A percentile compares a stretch with the other conserved stretches of the same genome.
Evolutionary conservation across 768 basidiomycete species (phyloP).

Genomic region (Termitomyces sp.): DNA sequence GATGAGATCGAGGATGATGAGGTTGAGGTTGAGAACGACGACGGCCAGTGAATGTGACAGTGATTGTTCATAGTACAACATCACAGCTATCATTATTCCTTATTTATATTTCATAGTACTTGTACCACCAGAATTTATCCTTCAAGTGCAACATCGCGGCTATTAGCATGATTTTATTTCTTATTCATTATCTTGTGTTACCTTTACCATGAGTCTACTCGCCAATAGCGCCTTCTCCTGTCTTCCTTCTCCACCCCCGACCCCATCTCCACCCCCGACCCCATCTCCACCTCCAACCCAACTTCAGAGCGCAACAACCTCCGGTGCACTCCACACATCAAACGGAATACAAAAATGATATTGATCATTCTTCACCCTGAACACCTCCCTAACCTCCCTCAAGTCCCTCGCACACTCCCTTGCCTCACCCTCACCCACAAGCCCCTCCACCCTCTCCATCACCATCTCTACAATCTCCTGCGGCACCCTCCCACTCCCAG

Average conservation of each 20-base stretch:
- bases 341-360: slow-evolving; percentile 53
- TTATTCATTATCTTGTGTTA: no score
- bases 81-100: neutral
- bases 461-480: slow-evolving; percentile 44
- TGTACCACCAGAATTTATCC: neutral
- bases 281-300: neutral
- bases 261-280: neutral
- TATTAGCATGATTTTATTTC: no score
- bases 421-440: slow-evolving; percentile 40
- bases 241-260: neutral
- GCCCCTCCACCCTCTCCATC: slow-evolving; percentile 34
- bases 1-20: neutral
- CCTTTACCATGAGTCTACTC: no score
- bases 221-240: neutral
- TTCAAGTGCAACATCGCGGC: no score
- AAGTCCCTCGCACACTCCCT: slow-evolving; percentile 29
- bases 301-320: slow-evolving; percentile 7
- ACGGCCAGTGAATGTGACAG: no score
- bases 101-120: neutral
- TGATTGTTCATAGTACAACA: neutral
- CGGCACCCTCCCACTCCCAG: slow-evolving; percentile 32
- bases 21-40: no score
- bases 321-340: slow-evolving; percentile 40
- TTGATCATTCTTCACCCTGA: slow-evolving; percentile 39
- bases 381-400: slow-evolving; percentile 31